Conservation (phyloP, 257 asterid genomes). For the Osmanthus fragrans region DNA sequence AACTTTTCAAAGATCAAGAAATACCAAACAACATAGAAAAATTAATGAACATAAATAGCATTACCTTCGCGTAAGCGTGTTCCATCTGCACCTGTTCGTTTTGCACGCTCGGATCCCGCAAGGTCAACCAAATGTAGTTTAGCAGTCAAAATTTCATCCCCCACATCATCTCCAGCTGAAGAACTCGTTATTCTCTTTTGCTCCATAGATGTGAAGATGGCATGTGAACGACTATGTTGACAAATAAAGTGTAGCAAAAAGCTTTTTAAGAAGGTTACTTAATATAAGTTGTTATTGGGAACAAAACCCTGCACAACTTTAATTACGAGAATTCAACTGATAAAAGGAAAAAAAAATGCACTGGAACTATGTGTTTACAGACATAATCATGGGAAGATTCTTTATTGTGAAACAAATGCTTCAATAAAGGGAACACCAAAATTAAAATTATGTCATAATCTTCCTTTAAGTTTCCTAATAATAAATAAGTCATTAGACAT, state of each 20-base stretch:
- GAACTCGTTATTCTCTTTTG: slow-evolving; percentile 58
- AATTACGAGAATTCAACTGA: neutral
- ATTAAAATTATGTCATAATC: neutral
- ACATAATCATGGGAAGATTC: slow-evolving; percentile 1
- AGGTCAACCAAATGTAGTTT: slow-evolving; percentile 96
- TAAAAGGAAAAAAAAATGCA: neutral
- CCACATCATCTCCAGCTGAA: slow-evolving; percentile 54
- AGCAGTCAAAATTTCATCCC: slow-evolving; percentile 79
- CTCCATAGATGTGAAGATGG: slow-evolving; percentile 90
- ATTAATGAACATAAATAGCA: slow-evolving; percentile 17
- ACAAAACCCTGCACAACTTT: neutral
- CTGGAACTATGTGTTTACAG: neutral
- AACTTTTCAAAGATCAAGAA: neutral
- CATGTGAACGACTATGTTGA: slow-evolving; percentile 82
- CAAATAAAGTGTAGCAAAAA: slow-evolving; percentile 15
- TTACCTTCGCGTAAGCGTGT: slow-evolving; percentile 89
- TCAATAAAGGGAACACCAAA: neutral
- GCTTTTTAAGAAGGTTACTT: slow-evolving; percentile 10
- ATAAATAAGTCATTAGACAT: neutral
- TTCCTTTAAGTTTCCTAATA: neutral
- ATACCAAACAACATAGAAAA: neutral
- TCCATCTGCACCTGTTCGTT: slow-evolving; percentile 99
- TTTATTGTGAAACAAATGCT: neutral
- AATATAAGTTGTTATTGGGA: neutral
- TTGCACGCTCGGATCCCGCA: slow-evolving; percentile 98